Evolutionary conservation across 2,329 filamentous ascomycete genomes (phyloP), one percentile per base, ranked within the genome.

Genomic region (Pezicula rhizophila): DNA sequence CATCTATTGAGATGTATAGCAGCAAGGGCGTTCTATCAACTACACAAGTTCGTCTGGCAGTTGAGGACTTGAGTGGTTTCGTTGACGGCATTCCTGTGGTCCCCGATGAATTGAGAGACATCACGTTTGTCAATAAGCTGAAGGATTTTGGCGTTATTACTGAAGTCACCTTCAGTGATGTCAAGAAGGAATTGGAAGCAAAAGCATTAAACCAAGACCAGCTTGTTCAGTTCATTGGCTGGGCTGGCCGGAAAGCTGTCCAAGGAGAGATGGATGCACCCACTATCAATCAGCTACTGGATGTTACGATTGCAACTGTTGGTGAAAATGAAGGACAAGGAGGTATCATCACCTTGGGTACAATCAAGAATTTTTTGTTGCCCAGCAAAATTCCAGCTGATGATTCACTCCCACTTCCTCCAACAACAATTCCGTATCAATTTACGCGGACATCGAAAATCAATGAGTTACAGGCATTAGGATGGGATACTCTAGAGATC

Each of bases 1-100:
- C 89, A 2, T 85, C 81, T 0, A 89, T 97, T 49, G 91, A 96
- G 61, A 79, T 96, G 6, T 83, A 95, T 56, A 96, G 91, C 1
- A 95, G 86, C 17, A 82, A 85, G 50, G 95, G 95, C 48, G 84
- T 99, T 6, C 74, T 96, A 47, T 81, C 86, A n/a, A 95, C 87
- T 33, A 81, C 87, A 11, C 79, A 87, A 57, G 89, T 96, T 33
- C 87, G 93, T 31, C 78, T 95, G 57, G 87, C 73, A 64, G 70
- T 85, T 64, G 64, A 87, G 72, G 74, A 84, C 57, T 64, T 84
- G 45, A 73, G 70, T 59, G 76, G 77, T 50, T 99, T 99, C 62
- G 82, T 97, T 49, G 85, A 91, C 49, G 87, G 87, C 31, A 93
- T 99, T 53, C 90, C 93, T 0, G 83, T 95, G 35, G 75, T 97